phyloP scores from a whole-genome alignment of 345 rosid species.

The Lepidium sativum region DNA sequence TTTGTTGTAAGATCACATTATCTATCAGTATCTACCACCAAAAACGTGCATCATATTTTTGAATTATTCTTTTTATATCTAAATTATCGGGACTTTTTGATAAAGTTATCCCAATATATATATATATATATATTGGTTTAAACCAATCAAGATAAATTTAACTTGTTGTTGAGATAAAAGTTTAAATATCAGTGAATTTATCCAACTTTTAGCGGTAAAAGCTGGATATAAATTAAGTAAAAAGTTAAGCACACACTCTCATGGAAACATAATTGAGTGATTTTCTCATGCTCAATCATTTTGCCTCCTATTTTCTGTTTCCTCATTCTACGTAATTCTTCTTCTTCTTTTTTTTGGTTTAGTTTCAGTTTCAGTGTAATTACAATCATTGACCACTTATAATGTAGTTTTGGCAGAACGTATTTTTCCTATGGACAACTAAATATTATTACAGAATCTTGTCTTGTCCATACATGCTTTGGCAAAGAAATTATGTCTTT shows the following conservation, averaged over 20 bases:
- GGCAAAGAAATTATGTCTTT: background rate
- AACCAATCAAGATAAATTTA: too few relatives aligned
- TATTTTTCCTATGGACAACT: conserved; percentile 3
- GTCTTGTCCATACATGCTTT: conserved; percentile 19
- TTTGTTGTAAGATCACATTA: conserved; percentile 17
- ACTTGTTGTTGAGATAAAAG: too few relatives aligned
- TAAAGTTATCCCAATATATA: too few relatives aligned
- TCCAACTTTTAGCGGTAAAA: background rate
- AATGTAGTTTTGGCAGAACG: conserved; percentile 14
- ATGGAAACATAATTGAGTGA: conserved; percentile 10
- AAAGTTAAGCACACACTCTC: conserved; percentile 21
- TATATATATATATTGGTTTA: too few relatives aligned
- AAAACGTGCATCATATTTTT: background rate
- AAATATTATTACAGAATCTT: conserved; percentile 14
- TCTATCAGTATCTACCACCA: conserved; percentile 8
- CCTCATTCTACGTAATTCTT: background rate
- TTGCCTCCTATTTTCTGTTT: conserved; percentile 23
- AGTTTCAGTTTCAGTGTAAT: conserved; percentile 22
- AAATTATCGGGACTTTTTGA: background rate
- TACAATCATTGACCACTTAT: conserved; percentile 24
- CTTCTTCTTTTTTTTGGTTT: background rate
- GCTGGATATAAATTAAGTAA: background rate
- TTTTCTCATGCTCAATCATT: conserved; percentile 34
- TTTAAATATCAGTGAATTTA: background rate
- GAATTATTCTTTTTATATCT: background rate